Conservation (phyloP, 2,329 filamentous ascomycete genomes). For the Trichoderma arundinaceum region DNA sequence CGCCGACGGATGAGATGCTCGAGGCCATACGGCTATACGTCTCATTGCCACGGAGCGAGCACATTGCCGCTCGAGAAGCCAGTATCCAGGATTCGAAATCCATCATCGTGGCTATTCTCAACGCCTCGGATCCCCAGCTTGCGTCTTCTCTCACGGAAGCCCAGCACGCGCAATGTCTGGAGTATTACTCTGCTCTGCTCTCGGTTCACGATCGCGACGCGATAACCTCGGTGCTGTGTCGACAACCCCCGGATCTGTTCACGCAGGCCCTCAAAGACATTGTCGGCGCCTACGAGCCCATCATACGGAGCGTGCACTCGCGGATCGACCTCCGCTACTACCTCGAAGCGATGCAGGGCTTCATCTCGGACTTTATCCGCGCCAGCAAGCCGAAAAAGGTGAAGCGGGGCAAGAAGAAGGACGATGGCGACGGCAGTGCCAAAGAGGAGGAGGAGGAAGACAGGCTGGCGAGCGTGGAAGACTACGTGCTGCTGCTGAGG, state of each 20-base stretch:
- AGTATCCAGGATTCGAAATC: conserved; percentile 61
- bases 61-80: conserved; percentile 62
- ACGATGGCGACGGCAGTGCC: not conserved
- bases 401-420: conserved; percentile 22
- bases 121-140: conserved; percentile 54
- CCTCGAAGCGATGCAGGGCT: conserved; percentile 68
- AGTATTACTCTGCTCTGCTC: conserved; percentile 74
- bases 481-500: conserved; percentile 71
- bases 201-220: conserved; percentile 75
- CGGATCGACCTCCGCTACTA: conserved; percentile 73
- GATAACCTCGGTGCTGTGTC: conserved; percentile 70
- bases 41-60: conserved; percentile 57
- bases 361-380: conserved; percentile 74
- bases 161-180: conserved; percentile 68
- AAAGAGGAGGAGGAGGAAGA: conserved; percentile 38
- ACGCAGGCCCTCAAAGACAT: conserved; percentile 69
- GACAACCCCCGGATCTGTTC: conserved; percentile 72
- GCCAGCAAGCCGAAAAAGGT: conserved; percentile 54
- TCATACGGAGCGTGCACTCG: conserved; percentile 74
- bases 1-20: conserved; percentile 65
- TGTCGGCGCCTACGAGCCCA: conserved; percentile 72
- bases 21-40: conserved; percentile 65
- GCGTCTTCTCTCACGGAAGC: conserved; percentile 57
- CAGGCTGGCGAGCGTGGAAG: conserved; percentile 66
- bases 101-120: conserved; percentile 70